phyloP scores from a whole-genome alignment of 1,284 basidiomycete species.

The Tylopilus orsonianus region DNA sequence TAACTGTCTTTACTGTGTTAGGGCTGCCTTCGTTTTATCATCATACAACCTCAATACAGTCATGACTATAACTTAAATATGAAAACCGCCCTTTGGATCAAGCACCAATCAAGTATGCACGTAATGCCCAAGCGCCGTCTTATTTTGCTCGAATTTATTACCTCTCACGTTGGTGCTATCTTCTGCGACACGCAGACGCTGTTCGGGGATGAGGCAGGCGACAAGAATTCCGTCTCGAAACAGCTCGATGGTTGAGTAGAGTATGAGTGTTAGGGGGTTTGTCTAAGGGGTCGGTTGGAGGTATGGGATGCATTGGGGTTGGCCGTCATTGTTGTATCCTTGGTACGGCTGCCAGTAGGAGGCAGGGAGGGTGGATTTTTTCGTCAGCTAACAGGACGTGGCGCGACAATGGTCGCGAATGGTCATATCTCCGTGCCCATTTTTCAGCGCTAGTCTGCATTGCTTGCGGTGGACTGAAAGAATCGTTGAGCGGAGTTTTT shows the following conservation, averaged over 20 bases:
- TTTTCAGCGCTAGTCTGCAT: slow-evolving; percentile 10
- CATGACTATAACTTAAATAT: not conserved
- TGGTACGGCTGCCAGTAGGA: slow-evolving; percentile 11
- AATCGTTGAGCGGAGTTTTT: not conserved
- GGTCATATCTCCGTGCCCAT: slow-evolving; percentile 16
- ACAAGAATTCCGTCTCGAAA: slow-evolving; percentile 14
- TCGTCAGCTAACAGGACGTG: not conserved
- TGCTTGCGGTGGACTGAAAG: slow-evolving; percentile 8
- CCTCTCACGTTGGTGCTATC: slow-evolving; percentile 3
- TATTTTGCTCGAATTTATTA: slow-evolving; percentile 9
- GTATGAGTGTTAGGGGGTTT: slow-evolving; percentile 11
- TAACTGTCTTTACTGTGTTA: not conserved
- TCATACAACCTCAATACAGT: not conserved
- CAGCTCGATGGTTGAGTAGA: slow-evolving; percentile 5
- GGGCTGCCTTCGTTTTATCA: not conserved
- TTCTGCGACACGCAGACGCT: slow-evolving; percentile 10
- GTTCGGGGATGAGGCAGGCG: slow-evolving; percentile 10
- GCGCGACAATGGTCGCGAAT: not conserved
- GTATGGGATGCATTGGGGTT: slow-evolving; percentile 6
- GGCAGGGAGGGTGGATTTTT: not conserved
- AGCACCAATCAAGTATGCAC: slow-evolving; percentile 1
- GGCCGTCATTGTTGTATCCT: not conserved
- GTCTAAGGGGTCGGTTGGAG: slow-evolving; percentile 1
- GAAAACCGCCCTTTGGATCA: not conserved
- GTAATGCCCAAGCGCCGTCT: slow-evolving; percentile 3